Evolutionary conservation across 306 rosid genomes (phyloP).

Genomic region (Pachyrhizus erosus): DNA sequence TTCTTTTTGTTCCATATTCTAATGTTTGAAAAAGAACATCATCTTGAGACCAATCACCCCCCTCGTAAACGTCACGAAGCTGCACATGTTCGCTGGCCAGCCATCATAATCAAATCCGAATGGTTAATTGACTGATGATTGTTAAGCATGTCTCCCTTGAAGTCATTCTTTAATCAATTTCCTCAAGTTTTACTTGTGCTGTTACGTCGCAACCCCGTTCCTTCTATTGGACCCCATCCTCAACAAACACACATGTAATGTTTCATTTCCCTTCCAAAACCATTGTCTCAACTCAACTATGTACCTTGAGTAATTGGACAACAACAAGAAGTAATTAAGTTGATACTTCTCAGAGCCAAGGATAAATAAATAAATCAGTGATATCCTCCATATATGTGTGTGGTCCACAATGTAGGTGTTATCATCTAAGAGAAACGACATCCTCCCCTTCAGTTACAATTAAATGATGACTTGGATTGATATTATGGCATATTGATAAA

Average conservation of each 20-base stretch:
- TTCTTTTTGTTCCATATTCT: conserved; percentile 38
- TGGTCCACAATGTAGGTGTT: conserved; percentile 44
- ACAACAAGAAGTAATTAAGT: background rate
- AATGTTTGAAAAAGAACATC: conserved; percentile 23
- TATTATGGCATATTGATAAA: background rate
- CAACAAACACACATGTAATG: conserved; percentile 58
- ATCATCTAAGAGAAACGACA: conserved; percentile 27
- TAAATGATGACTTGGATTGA: conserved; percentile 16
- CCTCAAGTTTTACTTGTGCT: conserved; percentile 27
- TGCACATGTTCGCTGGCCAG: conserved; percentile 38
- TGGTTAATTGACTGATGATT: conserved; percentile 38
- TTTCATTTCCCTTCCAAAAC: conserved; percentile 39
- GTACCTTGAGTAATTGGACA: conserved; percentile 30
- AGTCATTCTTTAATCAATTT: conserved; percentile 47
- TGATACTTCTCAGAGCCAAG: conserved; percentile 30
- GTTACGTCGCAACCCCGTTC: conserved; percentile 40
- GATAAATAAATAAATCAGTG: background rate
- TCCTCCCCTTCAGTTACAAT: background rate
- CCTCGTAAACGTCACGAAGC: background rate
- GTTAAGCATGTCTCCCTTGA: conserved; percentile 23
- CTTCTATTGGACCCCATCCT: conserved; percentile 52
- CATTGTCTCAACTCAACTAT: conserved; percentile 34
- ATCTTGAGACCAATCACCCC: conserved; percentile 21
- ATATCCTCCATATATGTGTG: background rate
- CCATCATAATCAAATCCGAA: conserved; percentile 47